These are phyloP conservation scores for Emergomyces africanus DNA, from an alignment of 2,329 filamentous ascomycete genomes.

Conservation along the genomic window DNA sequence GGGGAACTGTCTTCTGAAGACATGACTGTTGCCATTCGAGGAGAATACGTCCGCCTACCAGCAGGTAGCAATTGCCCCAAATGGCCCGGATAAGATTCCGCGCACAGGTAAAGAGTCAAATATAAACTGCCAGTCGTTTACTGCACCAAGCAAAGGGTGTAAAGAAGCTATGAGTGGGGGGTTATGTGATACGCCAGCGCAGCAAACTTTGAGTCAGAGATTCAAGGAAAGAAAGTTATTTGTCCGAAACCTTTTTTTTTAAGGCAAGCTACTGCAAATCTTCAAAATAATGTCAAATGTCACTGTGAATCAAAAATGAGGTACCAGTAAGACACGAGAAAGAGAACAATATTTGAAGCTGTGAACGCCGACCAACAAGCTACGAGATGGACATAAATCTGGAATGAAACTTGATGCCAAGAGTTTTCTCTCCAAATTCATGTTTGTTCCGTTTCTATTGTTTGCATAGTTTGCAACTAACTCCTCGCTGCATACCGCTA, in stretches of 20 bases:
- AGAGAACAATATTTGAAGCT: neutral
- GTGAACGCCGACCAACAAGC: neutral
- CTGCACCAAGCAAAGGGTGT: neutral
- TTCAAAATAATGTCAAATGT: neutral
- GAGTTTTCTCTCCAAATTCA: neutral
- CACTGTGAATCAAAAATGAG: neutral
- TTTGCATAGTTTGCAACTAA: constrained; percentile 14
- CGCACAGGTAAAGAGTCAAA: neutral
- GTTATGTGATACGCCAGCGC: neutral
- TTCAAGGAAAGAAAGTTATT: too few species aligned
- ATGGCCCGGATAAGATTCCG: too few species aligned
- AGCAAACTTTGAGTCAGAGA: neutral
- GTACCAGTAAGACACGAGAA: neutral
- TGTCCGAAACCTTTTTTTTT: neutral
- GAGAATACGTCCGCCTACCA: constrained; percentile 1
- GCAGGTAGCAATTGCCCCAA: neutral
- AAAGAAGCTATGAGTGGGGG: neutral
- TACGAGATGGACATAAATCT: neutral
- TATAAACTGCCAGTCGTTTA: neutral
- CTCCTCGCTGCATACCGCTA: constrained; percentile 21
- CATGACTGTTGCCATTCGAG: constrained; percentile 19
- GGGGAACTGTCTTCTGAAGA: constrained; percentile 15
- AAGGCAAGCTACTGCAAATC: neutral
- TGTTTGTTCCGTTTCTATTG: constrained; percentile 23
- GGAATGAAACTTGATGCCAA: neutral